Evolutionary conservation across 352 stramenopile species (phyloP).

Genomic region (Phytophthora multivora): DNA sequence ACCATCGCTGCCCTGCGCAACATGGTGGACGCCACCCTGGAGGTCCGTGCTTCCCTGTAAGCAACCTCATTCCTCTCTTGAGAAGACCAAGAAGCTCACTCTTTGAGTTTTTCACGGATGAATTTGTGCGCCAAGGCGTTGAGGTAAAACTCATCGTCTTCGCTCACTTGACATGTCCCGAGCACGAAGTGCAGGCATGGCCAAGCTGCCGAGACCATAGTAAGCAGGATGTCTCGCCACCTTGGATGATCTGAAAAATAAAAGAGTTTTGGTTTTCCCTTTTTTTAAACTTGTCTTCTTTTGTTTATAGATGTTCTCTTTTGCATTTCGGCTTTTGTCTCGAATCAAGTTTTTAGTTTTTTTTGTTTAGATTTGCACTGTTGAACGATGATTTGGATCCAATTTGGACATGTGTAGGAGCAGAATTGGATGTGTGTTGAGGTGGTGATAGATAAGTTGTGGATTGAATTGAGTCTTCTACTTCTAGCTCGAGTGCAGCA

Average conservation of each 20-base stretch:
- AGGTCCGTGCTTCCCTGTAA: slow-evolving; percentile 74
- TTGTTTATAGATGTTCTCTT: background rate
- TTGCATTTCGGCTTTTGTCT: no score
- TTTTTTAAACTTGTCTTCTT: background rate
- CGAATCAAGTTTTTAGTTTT: background rate
- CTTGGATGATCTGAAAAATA: slow-evolving; percentile 39
- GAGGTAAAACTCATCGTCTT: slow-evolving; percentile 29
- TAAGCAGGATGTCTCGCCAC: slow-evolving; percentile 46
- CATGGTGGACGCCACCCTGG: slow-evolving; percentile 86
- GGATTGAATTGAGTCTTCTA: slow-evolving; percentile 25
- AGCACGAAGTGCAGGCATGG: slow-evolving; percentile 33
- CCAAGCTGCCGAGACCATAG: slow-evolving; percentile 42
- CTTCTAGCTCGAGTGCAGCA: slow-evolving; percentile 24
- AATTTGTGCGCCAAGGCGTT: slow-evolving; percentile 35
- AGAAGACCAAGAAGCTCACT: slow-evolving; percentile 29
- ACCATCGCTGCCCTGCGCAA: slow-evolving; percentile 89
- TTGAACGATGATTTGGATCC: background rate
- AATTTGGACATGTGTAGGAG: slow-evolving; percentile 22
- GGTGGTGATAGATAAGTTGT: slow-evolving; percentile 30
- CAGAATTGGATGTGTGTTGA: slow-evolving; percentile 21
- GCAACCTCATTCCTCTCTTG: background rate
- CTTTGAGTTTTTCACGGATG: slow-evolving; percentile 25
- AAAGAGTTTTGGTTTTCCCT: slow-evolving; percentile 35
- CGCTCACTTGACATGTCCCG: slow-evolving; percentile 37
- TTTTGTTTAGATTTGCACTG: background rate